These are phyloP conservation scores for Paratinospora sagittata DNA, from an alignment of 164 flowering plant species.

Conservation along the genomic window DNA sequence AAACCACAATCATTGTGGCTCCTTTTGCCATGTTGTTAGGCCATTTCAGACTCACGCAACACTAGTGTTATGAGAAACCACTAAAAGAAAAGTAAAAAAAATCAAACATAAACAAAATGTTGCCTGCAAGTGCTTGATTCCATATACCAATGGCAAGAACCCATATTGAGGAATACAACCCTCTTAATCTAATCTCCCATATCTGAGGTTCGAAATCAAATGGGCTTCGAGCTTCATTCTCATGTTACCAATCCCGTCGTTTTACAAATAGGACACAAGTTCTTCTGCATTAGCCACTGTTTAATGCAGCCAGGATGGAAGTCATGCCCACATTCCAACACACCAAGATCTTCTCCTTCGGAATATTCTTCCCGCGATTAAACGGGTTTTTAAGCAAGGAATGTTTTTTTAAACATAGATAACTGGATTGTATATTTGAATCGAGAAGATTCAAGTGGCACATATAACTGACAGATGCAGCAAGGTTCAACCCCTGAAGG, in stretches of 20 bases:
- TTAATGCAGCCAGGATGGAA: too few relatives aligned
- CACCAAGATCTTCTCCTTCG: slow-evolving; percentile 57
- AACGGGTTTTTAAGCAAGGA: neutral
- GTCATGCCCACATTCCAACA: slow-evolving; percentile 60
- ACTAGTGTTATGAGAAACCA: slow-evolving; percentile 7
- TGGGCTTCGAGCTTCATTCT: slow-evolving; percentile 11
- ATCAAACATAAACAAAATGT: neutral
- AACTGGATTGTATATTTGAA: slow-evolving; percentile 1
- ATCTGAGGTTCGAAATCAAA: slow-evolving; percentile 3
- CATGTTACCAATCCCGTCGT: slow-evolving; percentile 45
- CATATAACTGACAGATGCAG: slow-evolving; percentile 79
- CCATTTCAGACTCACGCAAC: too few relatives aligned
- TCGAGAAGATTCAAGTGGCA: neutral
- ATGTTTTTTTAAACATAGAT: too few relatives aligned
- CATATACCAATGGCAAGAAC: slow-evolving; percentile 13
- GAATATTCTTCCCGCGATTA: slow-evolving; percentile 63
- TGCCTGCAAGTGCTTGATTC: slow-evolving; percentile 13
- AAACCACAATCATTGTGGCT: neutral
- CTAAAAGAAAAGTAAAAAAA: neutral
- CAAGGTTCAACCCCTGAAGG: too few relatives aligned
- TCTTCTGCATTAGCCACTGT: too few relatives aligned
- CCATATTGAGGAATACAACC: neutral
- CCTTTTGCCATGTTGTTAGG: neutral
- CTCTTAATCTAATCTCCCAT: slow-evolving; percentile 10
- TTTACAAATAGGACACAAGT: too few relatives aligned